These are phyloP conservation scores for Ophiostoma fasciatum DNA, from an alignment of 2,329 filamentous ascomycete genomes.

Conservation along the genomic window DNA sequence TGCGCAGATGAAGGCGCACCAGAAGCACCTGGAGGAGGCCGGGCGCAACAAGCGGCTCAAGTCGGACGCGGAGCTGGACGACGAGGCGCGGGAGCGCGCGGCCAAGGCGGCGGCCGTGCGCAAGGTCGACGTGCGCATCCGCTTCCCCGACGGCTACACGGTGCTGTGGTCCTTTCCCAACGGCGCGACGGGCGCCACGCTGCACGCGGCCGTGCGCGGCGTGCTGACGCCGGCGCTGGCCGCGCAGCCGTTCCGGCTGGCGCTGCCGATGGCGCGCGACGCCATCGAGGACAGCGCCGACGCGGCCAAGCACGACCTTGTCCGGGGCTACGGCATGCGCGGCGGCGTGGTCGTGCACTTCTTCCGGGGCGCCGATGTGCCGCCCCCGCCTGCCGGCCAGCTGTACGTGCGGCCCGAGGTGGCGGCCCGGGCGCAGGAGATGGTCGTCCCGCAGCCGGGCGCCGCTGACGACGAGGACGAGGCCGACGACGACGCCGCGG, in stretches of 20 bases:
- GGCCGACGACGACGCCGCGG: constrained; percentile 15
- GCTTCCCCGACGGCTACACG: constrained; percentile 75
- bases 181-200: constrained; percentile 49
- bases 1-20: constrained; percentile 61
- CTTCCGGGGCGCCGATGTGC: constrained; percentile 53
- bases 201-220: constrained; percentile 61
- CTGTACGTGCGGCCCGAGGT: constrained; percentile 45
- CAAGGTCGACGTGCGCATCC: constrained; percentile 60
- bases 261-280: constrained; percentile 41
- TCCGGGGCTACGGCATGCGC: constrained; percentile 55
- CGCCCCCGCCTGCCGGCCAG: constrained; percentile 32
- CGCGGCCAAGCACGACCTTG: constrained; percentile 38
- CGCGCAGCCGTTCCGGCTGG: constrained; percentile 56
- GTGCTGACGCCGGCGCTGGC: constrained; percentile 51
- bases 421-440: constrained; percentile 46
- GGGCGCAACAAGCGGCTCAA: constrained; percentile 62
- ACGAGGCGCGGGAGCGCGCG: constrained; percentile 49
- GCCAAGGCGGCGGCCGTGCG: constrained; percentile 51
- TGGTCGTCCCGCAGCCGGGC: constrained; percentile 47
- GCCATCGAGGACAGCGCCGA: constrained; percentile 31
- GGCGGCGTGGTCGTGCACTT: constrained; percentile 63
- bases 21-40: constrained; percentile 46
- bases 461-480: constrained; percentile 25
- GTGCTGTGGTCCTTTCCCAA: constrained; percentile 58
- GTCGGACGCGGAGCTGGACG: constrained; percentile 69